Evolutionary conservation across 495 filamentous ascomycete genomes (phyloP), one percentile per base, ranked within the genome.

Genomic region (Hyaloscypha bicolor): DNA sequence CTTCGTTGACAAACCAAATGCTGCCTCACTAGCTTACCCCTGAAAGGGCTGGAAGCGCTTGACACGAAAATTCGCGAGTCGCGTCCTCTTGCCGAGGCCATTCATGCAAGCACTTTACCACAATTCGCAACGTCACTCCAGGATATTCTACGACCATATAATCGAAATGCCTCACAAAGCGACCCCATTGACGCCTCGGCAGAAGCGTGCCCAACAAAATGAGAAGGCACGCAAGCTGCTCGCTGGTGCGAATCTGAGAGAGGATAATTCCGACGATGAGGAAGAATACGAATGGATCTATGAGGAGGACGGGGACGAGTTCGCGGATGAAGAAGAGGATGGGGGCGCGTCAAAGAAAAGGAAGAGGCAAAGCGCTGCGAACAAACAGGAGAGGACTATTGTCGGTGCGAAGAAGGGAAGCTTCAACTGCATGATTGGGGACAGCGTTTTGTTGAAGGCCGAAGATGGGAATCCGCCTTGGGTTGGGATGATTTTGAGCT

Each of bases 401-500:
- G 72, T 94, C 48, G 95, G 90, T 14, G 96, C 94, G 55, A 87
- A 87, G 19, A 95, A 92, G 88, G 93, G 93, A n/a, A 79, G 73
- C 33, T 97, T 97, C 73, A 84, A 91, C 76, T 94, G 92, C 79
- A 79, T 77, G 42, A 72, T 96, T 51, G 95, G 95, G 42, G 93
- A 99, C 69, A 86, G 87, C 35, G 86, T 97, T 53, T 82, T 97
- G 4, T 92, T 4, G 92, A 96, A 30, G 79, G 80, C 8, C 6
- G 60, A 63, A 42, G 68, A 59, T 57, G 33, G 52, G 14, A 90
- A 90, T 62, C 92, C 95, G 70, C 90, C 93, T 16, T 99, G 96
- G 91, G 89, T 94, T 9, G 95, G 90, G 19, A 89, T 99, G 67
- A 89, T 97, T 53, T 90, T 87, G 64, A 87, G 93, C 30, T 96